Evolutionary conservation across 2,329 filamentous ascomycete genomes (phyloP).

Genomic region (Fusarium metavorans): DNA sequence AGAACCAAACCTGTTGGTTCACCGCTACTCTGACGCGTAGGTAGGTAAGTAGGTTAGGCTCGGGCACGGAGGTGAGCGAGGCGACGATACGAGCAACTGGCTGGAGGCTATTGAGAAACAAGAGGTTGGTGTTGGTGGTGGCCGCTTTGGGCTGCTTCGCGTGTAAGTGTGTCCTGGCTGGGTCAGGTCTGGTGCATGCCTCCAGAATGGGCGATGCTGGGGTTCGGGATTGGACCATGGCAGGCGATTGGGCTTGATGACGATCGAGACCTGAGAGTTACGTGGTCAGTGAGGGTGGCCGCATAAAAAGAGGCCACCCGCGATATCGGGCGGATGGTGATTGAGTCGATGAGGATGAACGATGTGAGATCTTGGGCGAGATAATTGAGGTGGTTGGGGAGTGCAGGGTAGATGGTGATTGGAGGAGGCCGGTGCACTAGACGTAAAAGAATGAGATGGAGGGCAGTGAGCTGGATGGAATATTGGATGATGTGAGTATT

Average conservation of each 20-base stretch:
- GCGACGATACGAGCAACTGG: constrained; percentile 5
- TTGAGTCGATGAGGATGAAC: constrained; percentile 32
- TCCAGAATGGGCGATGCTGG: background rate
- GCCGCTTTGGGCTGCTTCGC: constrained; percentile 7
- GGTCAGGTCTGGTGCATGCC: background rate
- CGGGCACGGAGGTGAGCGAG: constrained; percentile 10
- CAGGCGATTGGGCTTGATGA: constrained; percentile 18
- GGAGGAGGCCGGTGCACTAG: constrained; percentile 5
- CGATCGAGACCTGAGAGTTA: constrained; percentile 25
- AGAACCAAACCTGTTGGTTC: constrained; percentile 4
- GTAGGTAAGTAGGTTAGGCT: constrained; percentile 4
- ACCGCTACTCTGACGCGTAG: constrained; percentile 25
- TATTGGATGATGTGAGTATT: constrained; percentile 3
- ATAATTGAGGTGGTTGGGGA: constrained; percentile 43
- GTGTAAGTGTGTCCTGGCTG: constrained; percentile 16
- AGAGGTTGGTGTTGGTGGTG: constrained; percentile 19
- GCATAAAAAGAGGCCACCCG: constrained; percentile 43
- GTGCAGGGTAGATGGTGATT: constrained; percentile 35
- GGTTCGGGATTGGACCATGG: background rate
- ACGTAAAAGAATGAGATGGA: background rate
- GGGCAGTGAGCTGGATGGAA: background rate
- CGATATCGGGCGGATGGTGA: constrained; percentile 22
- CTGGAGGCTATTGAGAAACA: constrained; percentile 7
- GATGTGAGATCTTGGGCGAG: constrained; percentile 6
- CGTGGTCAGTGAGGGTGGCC: constrained; percentile 35